Percentiles rank a stretch among this genome's conserved stretches.
phyloP scores from a whole-genome alignment of 257 asterid genomes.

The Eucommia ulmoides region DNA sequence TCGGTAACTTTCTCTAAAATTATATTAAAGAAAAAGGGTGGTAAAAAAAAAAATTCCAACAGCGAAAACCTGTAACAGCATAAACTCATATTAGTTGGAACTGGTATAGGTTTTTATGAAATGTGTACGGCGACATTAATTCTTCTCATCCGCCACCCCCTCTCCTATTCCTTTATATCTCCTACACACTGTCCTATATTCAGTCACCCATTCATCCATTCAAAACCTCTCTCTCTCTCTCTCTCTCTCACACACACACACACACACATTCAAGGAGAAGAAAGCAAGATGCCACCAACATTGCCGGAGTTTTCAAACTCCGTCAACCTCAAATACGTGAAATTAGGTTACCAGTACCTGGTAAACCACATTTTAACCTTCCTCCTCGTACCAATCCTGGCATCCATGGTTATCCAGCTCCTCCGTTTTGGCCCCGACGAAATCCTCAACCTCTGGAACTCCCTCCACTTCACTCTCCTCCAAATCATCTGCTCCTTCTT shows the following conservation, averaged over 20 bases:
- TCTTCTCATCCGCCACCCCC: too few relatives aligned
- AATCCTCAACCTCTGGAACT: conserved; percentile 7
- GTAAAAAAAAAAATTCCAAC: too few relatives aligned
- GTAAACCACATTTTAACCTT: conserved; percentile 27
- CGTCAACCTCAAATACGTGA: conserved; percentile 25
- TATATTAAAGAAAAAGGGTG: too few relatives aligned
- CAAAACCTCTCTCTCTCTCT: neutral
- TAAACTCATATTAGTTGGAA: too few relatives aligned
- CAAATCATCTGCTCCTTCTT: conserved; percentile 15
- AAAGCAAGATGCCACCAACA: conserved; percentile 20
- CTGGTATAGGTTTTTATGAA: too few relatives aligned
- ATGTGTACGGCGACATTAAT: too few relatives aligned
- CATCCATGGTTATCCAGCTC: conserved; percentile 14
- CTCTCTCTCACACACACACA: neutral
- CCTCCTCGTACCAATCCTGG: conserved; percentile 19
- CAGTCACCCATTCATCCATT: too few relatives aligned
- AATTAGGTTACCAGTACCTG: conserved; percentile 27
- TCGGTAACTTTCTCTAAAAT: too few relatives aligned
- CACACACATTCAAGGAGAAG: conserved; percentile 7
- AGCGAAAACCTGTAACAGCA: too few relatives aligned
- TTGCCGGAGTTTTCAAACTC: conserved; percentile 16
- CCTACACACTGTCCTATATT: too few relatives aligned
- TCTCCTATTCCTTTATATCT: too few relatives aligned
- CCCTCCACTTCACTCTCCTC: conserved; percentile 18
- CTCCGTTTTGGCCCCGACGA: conserved; percentile 15